Evolutionary conservation across 495 filamentous ascomycete genomes (phyloP).

Genomic region (Sphaerosporella brunnea): DNA sequence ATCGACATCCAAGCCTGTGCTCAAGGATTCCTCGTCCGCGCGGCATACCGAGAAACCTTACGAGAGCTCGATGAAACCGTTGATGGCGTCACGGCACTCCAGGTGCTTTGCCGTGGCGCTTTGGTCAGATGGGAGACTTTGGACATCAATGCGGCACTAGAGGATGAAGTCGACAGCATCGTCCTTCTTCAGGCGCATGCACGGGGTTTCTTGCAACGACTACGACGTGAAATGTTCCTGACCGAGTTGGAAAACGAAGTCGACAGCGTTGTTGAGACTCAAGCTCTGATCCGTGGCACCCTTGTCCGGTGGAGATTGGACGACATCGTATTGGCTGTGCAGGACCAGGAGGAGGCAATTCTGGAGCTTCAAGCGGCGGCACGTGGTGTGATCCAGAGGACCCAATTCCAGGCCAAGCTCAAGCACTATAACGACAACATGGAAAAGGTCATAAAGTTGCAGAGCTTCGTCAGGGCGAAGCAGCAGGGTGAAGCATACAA

Average conservation of each 20-base stretch:
- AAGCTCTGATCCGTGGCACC: conserved; percentile 62
- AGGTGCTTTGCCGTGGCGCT: conserved; percentile 31
- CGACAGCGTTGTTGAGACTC: conserved; percentile 44
- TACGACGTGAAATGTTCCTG: conserved; percentile 34
- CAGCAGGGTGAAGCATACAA: conserved; percentile 97
- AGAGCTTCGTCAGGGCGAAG: conserved; percentile 83
- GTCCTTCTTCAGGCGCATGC: conserved; percentile 50
- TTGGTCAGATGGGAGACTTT: conserved; percentile 27
- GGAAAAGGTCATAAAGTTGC: conserved; percentile 96
- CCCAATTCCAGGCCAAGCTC: conserved; percentile 63
- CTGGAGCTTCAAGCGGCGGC: conserved; percentile 57
- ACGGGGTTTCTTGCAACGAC: conserved; percentile 44
- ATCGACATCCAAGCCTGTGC: conserved; percentile 32
- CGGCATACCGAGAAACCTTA: conserved; percentile 30
- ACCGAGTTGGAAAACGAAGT: conserved; percentile 41
- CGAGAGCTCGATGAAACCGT: conserved; percentile 32
- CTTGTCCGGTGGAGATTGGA: conserved; percentile 55
- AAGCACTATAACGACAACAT: conserved; percentile 87
- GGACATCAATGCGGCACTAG: conserved; percentile 39
- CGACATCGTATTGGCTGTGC: conserved; percentile 50
- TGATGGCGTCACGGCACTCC: conserved; percentile 32
- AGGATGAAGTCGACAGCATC: conserved; percentile 39
- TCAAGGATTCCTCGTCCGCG: conserved; percentile 29
- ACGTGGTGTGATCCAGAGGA: conserved; percentile 55
- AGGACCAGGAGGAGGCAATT: conserved; percentile 59